Conservation (phyloP, 495 filamentous ascomycete genomes). For the Aspergillus carlsbadensis region DNA sequence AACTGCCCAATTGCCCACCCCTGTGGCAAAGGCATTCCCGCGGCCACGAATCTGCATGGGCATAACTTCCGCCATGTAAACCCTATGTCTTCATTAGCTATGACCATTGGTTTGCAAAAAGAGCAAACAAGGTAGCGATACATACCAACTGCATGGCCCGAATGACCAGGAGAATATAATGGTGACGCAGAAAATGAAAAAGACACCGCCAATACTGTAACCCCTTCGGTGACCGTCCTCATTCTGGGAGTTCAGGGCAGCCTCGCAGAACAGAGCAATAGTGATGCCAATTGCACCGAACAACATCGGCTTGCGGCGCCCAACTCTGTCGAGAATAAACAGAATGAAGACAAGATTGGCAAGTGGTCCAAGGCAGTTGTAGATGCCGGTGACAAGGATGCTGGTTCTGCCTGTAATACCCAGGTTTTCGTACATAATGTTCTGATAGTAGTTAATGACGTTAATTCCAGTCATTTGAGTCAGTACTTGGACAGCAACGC, state of each 20-base stretch:
- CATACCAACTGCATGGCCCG: constrained; percentile 46
- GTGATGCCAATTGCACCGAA: constrained; percentile 41
- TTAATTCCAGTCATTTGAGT: constrained; percentile 54
- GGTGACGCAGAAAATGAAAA: constrained; percentile 50
- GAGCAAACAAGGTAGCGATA: neutral
- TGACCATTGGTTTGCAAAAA: neutral
- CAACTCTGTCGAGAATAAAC: constrained; percentile 41
- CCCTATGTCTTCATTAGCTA: constrained; percentile 18
- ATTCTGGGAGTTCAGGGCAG: constrained; percentile 41
- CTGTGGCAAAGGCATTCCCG: constrained; percentile 48
- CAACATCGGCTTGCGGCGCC: constrained; percentile 36
- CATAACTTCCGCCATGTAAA: constrained; percentile 52
- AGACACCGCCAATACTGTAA: constrained; percentile 45
- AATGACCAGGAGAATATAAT: constrained; percentile 47
- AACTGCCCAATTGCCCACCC: constrained; percentile 50
- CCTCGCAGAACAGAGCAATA: constrained; percentile 44
- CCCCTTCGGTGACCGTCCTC: constrained; percentile 30
- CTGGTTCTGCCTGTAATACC: constrained; percentile 51
- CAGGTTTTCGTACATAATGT: constrained; percentile 56
- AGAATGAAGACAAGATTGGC: constrained; percentile 48
- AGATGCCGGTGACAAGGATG: constrained; percentile 57
- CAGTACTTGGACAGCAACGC: constrained; percentile 35
- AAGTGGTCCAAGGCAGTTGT: constrained; percentile 58
- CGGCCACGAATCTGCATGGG: constrained; percentile 49
- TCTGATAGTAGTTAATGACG: constrained; percentile 62